phyloP scores from a whole-genome alignment of 768 basidiomycete genomes.

The Terana coerulea region DNA sequence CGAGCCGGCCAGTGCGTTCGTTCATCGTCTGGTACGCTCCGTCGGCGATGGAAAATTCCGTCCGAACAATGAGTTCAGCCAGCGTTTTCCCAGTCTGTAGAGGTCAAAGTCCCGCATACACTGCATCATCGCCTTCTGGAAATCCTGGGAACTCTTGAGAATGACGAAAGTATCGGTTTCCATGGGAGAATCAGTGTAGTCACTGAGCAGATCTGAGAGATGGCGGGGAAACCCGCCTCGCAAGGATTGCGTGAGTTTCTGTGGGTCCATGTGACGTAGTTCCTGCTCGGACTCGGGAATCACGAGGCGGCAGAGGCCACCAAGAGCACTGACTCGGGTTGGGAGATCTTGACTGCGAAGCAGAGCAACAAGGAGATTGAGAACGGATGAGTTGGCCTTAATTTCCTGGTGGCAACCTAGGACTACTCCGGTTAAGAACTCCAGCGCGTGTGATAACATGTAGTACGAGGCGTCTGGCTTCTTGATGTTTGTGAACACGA shows the following conservation, averaged over 20 bases:
- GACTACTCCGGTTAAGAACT: constrained; percentile 41
- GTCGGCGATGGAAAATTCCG: constrained; percentile 60
- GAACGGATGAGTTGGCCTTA: constrained; percentile 38
- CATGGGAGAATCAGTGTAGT: constrained; percentile 45
- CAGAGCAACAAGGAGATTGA: constrained; percentile 52
- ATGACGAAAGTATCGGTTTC: constrained; percentile 40
- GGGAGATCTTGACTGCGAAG: constrained; percentile 54
- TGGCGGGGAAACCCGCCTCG: constrained; percentile 41
- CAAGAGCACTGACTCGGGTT: constrained; percentile 47
- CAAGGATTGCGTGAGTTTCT: constrained; percentile 39
- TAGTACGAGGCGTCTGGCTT: constrained; percentile 39
- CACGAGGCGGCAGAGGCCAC: constrained; percentile 51
- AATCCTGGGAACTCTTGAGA: constrained; percentile 37
- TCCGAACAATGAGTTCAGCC: constrained; percentile 46
- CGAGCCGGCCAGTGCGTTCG: constrained; percentile 37
- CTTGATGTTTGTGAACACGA: constrained; percentile 38
- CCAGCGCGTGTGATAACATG: constrained; percentile 49
- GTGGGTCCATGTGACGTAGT: constrained; percentile 44
- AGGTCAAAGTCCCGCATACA: constrained; percentile 46
- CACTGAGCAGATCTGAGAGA: constrained; percentile 41
- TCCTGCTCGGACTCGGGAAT: constrained; percentile 40
- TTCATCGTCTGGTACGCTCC: constrained; percentile 49
- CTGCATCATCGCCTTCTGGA: constrained; percentile 51
- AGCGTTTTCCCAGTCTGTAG: constrained; percentile 48
- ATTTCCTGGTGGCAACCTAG: constrained; percentile 43